These are phyloP conservation scores for thale cress (Arabidopsis thaliana) DNA, from an alignment of 345 rosid genomes.

Conservation along the genomic window DNA sequence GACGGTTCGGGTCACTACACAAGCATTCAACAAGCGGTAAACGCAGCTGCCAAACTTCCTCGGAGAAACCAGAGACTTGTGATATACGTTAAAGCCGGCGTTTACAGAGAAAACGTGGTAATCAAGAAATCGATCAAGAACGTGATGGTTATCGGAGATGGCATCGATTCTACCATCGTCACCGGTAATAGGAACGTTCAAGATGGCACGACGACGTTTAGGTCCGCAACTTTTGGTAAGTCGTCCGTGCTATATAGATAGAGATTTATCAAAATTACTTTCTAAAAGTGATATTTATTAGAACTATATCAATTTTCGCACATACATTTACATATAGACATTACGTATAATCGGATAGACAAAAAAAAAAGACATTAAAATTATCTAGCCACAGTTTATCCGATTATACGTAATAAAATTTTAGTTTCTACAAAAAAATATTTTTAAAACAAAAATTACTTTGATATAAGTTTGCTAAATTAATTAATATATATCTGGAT, in stretches of 20 bases:
- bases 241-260: constrained; percentile 23
- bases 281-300: neutral
- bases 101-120: constrained; percentile 68
- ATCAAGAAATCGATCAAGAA: constrained; percentile 62
- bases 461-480: neutral
- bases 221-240: constrained; percentile 90
- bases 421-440: neutral
- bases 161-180: constrained; percentile 72
- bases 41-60: constrained; percentile 48
- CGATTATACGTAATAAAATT: neutral
- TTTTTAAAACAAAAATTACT: neutral
- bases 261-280: constrained; percentile 1
- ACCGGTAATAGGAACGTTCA: constrained; percentile 59
- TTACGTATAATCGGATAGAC: too few relatives aligned
- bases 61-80: constrained; percentile 56
- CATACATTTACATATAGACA: too few relatives aligned
- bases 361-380: too few relatives aligned
- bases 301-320: neutral
- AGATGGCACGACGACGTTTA: constrained; percentile 71
- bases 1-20: constrained; percentile 79
- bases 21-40: constrained; percentile 69
- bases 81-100: constrained; percentile 75
- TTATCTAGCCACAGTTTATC: too few relatives aligned
- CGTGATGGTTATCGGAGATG: constrained; percentile 82
- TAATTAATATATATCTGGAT: too few relatives aligned